phyloP scores from a whole-genome alignment of 2,329 filamentous ascomycete species.

The Xylaria sp. region DNA sequence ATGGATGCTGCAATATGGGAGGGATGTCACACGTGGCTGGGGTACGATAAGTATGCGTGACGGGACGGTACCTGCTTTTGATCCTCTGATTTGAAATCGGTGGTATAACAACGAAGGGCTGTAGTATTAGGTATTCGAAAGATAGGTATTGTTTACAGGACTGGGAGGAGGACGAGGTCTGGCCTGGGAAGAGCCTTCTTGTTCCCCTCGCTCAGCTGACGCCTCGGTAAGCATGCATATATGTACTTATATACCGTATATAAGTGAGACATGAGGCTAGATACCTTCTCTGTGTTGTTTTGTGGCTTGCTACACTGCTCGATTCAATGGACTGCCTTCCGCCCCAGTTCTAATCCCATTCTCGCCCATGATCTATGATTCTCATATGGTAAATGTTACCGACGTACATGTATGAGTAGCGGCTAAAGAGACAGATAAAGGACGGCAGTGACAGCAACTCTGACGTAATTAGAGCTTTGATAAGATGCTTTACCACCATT shows the following conservation, averaged over 20 bases:
- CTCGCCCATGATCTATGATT: too few relatives aligned
- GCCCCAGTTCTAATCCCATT: too few relatives aligned
- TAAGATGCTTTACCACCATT: conserved; percentile 33
- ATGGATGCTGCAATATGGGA: too few relatives aligned
- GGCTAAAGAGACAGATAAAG: not conserved
- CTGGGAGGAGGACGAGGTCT: not conserved
- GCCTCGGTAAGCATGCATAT: not conserved
- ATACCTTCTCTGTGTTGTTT: not conserved
- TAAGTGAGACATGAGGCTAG: not conserved
- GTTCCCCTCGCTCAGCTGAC: conserved; percentile 16
- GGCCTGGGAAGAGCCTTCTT: not conserved
- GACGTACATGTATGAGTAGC: too few relatives aligned
- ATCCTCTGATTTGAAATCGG: not conserved
- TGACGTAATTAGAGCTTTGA: conserved; percentile 35
- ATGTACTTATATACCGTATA: too few relatives aligned
- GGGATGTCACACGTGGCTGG: conserved; percentile 8
- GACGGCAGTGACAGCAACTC: conserved; percentile 25
- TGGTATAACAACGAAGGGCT: not conserved
- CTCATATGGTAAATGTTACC: too few relatives aligned
- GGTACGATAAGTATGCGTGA: not conserved
- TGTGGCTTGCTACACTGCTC: too few relatives aligned
- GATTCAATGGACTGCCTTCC: too few relatives aligned
- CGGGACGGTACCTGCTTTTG: conserved; percentile 21
- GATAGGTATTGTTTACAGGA: not conserved
- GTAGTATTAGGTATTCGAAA: not conserved